Base-by-base conservation (phyloP, 352 stramenopile species). In the Pythium coloratum region DNA sequence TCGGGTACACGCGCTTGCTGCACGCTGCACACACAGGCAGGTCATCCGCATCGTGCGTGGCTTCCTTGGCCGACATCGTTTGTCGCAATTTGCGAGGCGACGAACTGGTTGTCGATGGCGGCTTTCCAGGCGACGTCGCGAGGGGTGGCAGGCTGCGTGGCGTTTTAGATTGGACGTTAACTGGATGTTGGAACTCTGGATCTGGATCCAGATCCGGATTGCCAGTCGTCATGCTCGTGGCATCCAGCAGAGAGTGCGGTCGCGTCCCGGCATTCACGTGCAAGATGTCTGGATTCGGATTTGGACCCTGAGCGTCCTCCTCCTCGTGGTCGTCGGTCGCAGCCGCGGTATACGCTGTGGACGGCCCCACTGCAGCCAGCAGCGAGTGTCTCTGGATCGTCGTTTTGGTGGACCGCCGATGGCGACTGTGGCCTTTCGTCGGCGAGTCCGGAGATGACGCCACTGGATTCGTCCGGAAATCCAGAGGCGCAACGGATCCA, bases 11-110 rank as follows among this genome's bases (percentile, higher is more conserved):
- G 36, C 30, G 36, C 44, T 53, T 60, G 20, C 61, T 30, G 51
- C 61, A 67, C 18, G 36, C 36, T 24, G 51, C 61, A 55, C 61
- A 67, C 8, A 38, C 18, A 13, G 50, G 60, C 14, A 64, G 44
- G 6, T 6, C 16, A 24, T 57, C 44, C 30, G 58, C 20, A 36
- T 14, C 26, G 55, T 24, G 28, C 40, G 40, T 47, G 5, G 14
- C 40, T 9, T 47, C 40, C 40, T 47, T 16, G 12, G 10, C 40
- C 14, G 28, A 55, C 6, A 38, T 6, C 9, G 49, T n/a, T n/a
- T n/a, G 20, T 36, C 49, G 49, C 49, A 28, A n/a, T 13, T n/a
- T 47, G 14, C 40, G 40, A 20, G 40, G 40, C 40, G 40, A 47
- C 40, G 40, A 20, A 47, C 14, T 47, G 40, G 40, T 47, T 7